These are phyloP conservation scores for Tulasnella sp. DNA, from an alignment of 768 basidiomycete species.

Conservation along the genomic window DNA sequence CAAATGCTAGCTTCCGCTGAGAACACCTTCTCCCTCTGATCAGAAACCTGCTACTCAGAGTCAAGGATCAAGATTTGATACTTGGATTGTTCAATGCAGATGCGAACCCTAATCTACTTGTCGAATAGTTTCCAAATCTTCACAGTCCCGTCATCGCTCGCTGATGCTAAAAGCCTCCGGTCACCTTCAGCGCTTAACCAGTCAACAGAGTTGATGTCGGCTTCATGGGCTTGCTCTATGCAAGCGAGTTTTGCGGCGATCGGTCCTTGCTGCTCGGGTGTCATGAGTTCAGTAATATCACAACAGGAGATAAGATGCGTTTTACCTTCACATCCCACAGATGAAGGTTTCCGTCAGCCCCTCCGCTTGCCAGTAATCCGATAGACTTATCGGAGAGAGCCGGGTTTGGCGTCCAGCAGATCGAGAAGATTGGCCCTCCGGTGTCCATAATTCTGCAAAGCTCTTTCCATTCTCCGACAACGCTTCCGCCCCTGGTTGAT, in stretches of 20 bases:
- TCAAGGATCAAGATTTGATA: too few relatives aligned
- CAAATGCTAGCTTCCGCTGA: too few relatives aligned
- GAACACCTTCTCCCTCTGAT: too few relatives aligned
- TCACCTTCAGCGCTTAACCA: constrained; percentile 69
- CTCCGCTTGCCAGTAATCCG: constrained; percentile 78
- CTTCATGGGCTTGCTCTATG: constrained; percentile 61
- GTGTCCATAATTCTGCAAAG: constrained; percentile 46
- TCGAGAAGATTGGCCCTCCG: constrained; percentile 64
- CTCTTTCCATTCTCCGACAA: constrained; percentile 51
- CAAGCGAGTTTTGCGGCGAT: constrained; percentile 38
- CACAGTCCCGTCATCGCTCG: constrained; percentile 75
- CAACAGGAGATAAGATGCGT: constrained; percentile 13
- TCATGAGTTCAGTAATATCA: constrained; percentile 13
- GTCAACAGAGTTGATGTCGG: constrained; percentile 72
- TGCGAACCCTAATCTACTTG: too few relatives aligned
- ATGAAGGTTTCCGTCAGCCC: constrained; percentile 73
- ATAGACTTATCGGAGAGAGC: constrained; percentile 30
- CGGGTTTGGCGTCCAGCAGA: constrained; percentile 52
- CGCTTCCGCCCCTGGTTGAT: constrained; percentile 22
- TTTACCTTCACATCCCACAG: constrained; percentile 64
- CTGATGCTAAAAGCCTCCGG: constrained; percentile 60
- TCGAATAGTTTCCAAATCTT: constrained; percentile 68
- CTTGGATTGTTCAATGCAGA: too few relatives aligned
- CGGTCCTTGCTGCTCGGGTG: constrained; percentile 14
- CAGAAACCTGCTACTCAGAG: too few relatives aligned